phyloP scores from a whole-genome alignment of 2,329 filamentous ascomycete species.

The Simplicillium sp. region DNA sequence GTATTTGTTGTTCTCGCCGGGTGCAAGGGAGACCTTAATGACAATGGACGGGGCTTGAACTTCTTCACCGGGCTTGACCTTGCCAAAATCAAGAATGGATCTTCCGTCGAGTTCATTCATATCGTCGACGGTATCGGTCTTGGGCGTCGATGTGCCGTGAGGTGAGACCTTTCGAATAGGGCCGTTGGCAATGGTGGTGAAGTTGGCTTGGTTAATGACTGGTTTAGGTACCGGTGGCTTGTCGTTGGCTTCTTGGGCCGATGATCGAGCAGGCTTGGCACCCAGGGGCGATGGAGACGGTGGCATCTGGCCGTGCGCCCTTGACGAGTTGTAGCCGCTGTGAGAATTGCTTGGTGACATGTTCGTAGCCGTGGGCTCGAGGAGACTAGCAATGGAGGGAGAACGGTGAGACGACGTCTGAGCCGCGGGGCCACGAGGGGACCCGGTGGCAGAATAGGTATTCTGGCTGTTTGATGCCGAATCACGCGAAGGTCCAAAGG shows the following conservation, averaged over 20 bases:
- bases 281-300: conserved; percentile 32
- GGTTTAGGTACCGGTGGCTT: conserved; percentile 17
- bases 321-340: conserved; percentile 11
- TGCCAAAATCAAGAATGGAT: conserved; percentile 54
- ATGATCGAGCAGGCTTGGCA: conserved; percentile 19
- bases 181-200: conserved; percentile 29
- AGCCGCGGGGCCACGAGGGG: conserved; percentile 33
- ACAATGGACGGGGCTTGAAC: conserved; percentile 65
- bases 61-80: conserved; percentile 49
- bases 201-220: conserved; percentile 27
- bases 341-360: conserved; percentile 18
- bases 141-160: conserved; percentile 36
- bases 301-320: conserved; percentile 24
- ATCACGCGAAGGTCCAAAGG: conserved; percentile 58
- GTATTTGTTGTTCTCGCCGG: conserved; percentile 74
- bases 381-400: conserved; percentile 82
- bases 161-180: conserved; percentile 36
- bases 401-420: conserved; percentile 38
- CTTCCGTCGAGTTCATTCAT: conserved; percentile 32
- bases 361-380: conserved; percentile 44
- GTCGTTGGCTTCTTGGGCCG: conserved; percentile 27
- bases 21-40: conserved; percentile 67
- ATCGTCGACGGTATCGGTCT: conserved; percentile 39
- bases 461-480: conserved; percentile 38
- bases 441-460: conserved; percentile 34